Percentiles rank a stretch among this genome's conserved stretches.
phyloP scores from a whole-genome alignment of 768 basidiomycete species.

The Kwoniella sp. region DNA sequence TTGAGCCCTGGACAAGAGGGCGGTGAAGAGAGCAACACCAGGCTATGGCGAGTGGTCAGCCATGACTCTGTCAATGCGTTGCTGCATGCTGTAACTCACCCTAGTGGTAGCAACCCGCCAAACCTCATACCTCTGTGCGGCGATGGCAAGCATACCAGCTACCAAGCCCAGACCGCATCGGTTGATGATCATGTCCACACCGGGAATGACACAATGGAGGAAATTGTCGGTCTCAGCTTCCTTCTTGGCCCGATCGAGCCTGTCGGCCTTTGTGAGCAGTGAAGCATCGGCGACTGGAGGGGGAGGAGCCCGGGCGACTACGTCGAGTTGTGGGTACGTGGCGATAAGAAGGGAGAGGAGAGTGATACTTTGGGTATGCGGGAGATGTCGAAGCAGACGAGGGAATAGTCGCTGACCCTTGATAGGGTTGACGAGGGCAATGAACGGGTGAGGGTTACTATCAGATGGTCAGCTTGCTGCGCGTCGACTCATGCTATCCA shows the following conservation, averaged over 20 bases:
- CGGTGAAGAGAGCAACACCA: conserved; percentile 81
- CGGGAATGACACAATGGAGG: conserved; percentile 76
- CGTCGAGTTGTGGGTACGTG: conserved; percentile 89
- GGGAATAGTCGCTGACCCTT: conserved; percentile 93
- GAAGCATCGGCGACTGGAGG: conserved; percentile 54
- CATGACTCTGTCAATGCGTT: neutral
- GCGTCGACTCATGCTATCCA: neutral
- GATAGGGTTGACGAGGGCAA: conserved; percentile 76
- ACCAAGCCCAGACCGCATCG: conserved; percentile 75
- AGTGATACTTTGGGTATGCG: conserved; percentile 72
- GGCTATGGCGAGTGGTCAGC: conserved; percentile 57
- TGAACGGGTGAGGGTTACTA: conserved; percentile 93
- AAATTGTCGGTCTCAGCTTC: conserved; percentile 90
- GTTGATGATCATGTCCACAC: conserved; percentile 75
- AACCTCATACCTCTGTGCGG: conserved; percentile 74
- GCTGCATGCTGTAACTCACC: conserved; percentile 56
- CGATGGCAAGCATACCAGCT: conserved; percentile 75
- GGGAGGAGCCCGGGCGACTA: conserved; percentile 71
- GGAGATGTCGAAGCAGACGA: conserved; percentile 77
- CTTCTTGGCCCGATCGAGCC: conserved; percentile 51
- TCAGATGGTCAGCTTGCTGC: neutral
- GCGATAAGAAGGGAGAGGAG: conserved; percentile 86
- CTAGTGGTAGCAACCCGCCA: conserved; percentile 69
- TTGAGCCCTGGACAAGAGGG: conserved; percentile 89
- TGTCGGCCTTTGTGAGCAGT: conserved; percentile 52